Conservation (phyloP, 2,329 filamentous ascomycete genomes). For the Monosporascus sp. region DNA sequence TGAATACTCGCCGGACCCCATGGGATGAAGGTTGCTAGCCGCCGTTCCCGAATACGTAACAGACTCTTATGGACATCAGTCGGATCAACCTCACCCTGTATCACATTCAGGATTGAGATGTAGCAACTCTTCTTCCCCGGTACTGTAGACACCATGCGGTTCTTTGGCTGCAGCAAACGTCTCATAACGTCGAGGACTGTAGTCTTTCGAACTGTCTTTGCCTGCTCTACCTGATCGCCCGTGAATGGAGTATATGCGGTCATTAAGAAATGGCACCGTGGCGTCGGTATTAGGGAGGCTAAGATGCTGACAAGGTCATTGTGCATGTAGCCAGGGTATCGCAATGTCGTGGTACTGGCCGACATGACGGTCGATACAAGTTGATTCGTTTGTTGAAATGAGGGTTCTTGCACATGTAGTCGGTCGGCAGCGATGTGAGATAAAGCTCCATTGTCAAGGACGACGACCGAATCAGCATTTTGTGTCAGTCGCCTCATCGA, state of each 20-base stretch:
- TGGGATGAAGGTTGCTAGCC: slow-evolving; percentile 92
- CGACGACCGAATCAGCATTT: slow-evolving; percentile 95
- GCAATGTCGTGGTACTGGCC: slow-evolving; percentile 89
- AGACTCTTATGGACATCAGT: slow-evolving; percentile 98
- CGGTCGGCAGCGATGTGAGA: slow-evolving; percentile 91
- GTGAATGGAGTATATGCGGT: slow-evolving; percentile 98
- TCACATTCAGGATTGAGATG: slow-evolving; percentile 97
- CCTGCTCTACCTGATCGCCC: slow-evolving; percentile 90
- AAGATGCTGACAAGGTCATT: slow-evolving; percentile 97
- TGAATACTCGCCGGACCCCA: slow-evolving; percentile 98
- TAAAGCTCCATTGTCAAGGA: slow-evolving; percentile 91
- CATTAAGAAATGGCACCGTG: slow-evolving; percentile 96
- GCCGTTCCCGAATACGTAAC: slow-evolving; percentile 88
- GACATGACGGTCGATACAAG: slow-evolving; percentile 98
- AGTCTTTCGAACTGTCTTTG: slow-evolving; percentile 96
- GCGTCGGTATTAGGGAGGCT: slow-evolving; percentile 91
- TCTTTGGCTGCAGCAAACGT: slow-evolving; percentile 91
- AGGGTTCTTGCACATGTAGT: slow-evolving; percentile 90
- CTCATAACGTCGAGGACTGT: slow-evolving; percentile 98
- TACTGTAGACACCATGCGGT: slow-evolving; percentile 96
- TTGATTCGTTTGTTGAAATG: slow-evolving; percentile 96
- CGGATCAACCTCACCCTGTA: slow-evolving; percentile 96
- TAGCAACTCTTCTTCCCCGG: slow-evolving; percentile 98
- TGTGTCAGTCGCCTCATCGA: slow-evolving; percentile 87
- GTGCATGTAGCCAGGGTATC: slow-evolving; percentile 99